phyloP scores from a whole-genome alignment of 805 yeast species.

The Suhomyces emberorum region DNA sequence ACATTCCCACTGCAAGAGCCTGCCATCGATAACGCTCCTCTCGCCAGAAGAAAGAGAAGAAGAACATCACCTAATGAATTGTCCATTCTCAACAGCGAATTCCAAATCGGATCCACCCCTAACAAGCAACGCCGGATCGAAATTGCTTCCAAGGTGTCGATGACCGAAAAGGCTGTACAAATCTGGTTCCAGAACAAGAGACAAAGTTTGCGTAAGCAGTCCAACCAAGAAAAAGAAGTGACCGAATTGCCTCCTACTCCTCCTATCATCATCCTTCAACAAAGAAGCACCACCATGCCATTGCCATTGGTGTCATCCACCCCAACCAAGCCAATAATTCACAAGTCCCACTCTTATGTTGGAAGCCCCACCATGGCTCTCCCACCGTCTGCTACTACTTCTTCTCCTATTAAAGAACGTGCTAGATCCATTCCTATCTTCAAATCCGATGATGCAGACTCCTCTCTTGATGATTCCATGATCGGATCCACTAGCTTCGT shows the following conservation, averaged over 20 bases:
- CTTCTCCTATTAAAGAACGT: conserved; percentile 7
- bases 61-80: conserved; percentile 90
- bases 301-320: conserved; percentile 14
- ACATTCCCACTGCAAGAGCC: conserved; percentile 85
- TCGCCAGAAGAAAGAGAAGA: conserved; percentile 92
- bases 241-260: conserved; percentile 45
- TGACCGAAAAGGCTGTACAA: conserved; percentile 98
- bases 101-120: conserved; percentile 75
- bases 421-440: conserved; percentile 8
- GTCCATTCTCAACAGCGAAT: conserved; percentile 76
- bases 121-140: conserved; percentile 69
- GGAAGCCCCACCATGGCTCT: conserved; percentile 6
- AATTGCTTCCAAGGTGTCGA: conserved; percentile 76
- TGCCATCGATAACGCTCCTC: conserved; percentile 80
- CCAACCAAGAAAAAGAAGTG: conserved; percentile 34
- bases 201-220: conserved; percentile 66
- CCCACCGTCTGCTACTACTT: not conserved
- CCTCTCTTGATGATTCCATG: conserved; percentile 16
- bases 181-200: conserved; percentile 98
- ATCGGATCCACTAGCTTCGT: conserved; percentile 12
- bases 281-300: conserved; percentile 38
- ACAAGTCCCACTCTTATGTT: conserved; percentile 11
- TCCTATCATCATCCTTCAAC: conserved; percentile 10
- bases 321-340: conserved; percentile 12
- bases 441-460: conserved; percentile 11